Evolutionary conservation across 1,139 yeast genomes (phyloP), one percentile per base, ranked within the genome.

Genomic region (Geotrichum reessii): DNA sequence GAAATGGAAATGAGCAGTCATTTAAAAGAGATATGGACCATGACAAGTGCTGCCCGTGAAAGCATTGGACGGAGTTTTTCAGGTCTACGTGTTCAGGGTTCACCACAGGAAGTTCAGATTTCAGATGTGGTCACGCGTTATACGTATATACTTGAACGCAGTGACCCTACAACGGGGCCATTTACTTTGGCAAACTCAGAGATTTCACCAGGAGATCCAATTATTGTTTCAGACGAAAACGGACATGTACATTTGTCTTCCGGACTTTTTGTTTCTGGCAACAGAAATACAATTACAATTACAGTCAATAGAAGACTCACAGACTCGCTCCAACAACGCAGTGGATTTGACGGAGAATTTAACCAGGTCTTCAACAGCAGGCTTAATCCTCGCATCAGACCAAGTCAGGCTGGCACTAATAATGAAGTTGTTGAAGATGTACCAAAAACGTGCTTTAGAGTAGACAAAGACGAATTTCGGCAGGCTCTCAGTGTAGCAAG

Each of bases 401-500:
- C 21, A 17, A 37, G 44, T 9, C 44, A 37, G 17, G n/a, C 2
- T 3, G 19, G 44, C 44, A 12, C 17, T 12, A n/a, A 17, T 8
- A 19, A 19, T 37, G 19, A 37, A 3, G 44, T n/a, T n/a, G 55
- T 49, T 47, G 52, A 37, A 25, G 14, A 47, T 24, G 37, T 21
- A 14, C 28, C 50, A 4, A 46, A 57, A 14, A 59, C 57, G 11
- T 65, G 76, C 1, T 89, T 81, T 66, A 77, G 98, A 59, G 76
- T 93, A 44, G 98, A 93, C 69, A 85, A 82, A 66, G 96, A 92
- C 70, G 91, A 86, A 56, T 81, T 85, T 76, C 84, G 81, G 60
- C 84, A 82, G 66, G 92, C 95, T 0, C 79, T 91, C 79, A 82
- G 88, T 0, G 69, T 85, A 55, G 93, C 97, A 0, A 75, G 97